A percentile compares a stretch with the other conserved stretches of the same genome.
Evolutionary conservation across 345 rosid species (phyloP).

Genomic region (rapeseed (Brassica napus)): DNA sequence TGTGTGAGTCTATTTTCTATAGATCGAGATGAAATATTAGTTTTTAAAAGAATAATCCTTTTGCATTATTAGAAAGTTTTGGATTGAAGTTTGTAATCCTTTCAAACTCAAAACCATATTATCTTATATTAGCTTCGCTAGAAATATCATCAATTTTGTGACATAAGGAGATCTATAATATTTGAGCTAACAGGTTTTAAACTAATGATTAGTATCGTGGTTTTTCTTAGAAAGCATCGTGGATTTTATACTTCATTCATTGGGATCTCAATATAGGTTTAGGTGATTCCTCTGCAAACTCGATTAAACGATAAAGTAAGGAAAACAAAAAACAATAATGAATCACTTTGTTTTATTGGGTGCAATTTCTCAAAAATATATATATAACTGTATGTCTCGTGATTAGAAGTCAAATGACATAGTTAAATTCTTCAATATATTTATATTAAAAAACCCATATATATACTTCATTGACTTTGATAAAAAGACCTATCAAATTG

Average conservation of each 20-base stretch:
- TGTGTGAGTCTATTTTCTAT: conserved; percentile 16
- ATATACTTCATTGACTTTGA: conserved; percentile 2
- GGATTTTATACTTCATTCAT: neutral
- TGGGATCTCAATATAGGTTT: neutral
- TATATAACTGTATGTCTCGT: neutral
- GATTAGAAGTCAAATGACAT: conserved; percentile 15
- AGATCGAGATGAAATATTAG: conserved; percentile 5
- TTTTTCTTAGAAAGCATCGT: neutral
- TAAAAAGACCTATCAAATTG: conserved; percentile 7
- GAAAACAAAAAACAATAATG: neutral
- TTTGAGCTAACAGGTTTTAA: no score
- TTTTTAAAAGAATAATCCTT: no score
- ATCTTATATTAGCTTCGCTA: neutral
- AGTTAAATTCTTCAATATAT: conserved; percentile 2
- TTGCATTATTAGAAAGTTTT: no score
- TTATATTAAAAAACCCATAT: neutral
- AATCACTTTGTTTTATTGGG: neutral
- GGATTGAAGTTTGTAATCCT: no score
- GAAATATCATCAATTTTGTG: no score
- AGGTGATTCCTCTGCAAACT: neutral
- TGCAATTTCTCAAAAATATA: no score
- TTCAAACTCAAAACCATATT: neutral
- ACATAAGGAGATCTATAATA: no score
- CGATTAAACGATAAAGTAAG: neutral
- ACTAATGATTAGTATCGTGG: neutral